Conservation (phyloP, 1,284 basidiomycete species). For the Tilletia horrida region DNA sequence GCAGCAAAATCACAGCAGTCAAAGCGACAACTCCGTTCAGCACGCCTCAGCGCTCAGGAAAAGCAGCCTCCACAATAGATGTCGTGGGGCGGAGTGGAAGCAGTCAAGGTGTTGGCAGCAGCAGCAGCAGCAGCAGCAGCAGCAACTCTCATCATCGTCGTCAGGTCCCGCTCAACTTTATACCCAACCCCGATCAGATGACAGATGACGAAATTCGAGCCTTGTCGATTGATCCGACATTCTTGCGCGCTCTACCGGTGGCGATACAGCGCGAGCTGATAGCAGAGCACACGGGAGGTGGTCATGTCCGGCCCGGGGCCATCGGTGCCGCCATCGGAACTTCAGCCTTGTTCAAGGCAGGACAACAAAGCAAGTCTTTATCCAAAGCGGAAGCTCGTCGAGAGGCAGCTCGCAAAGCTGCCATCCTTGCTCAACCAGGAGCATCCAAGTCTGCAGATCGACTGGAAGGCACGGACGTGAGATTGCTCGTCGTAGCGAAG, state of each 20-base stretch:
- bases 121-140: too few species aligned
- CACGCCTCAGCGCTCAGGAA: too few species aligned
- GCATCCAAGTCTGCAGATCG: conserved; percentile 17
- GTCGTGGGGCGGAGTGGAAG: too few species aligned
- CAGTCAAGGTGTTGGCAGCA: too few species aligned
- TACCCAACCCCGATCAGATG: background rate
- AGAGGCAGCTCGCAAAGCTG: conserved; percentile 6
- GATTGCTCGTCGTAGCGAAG: conserved; percentile 20
- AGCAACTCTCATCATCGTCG: too few species aligned
- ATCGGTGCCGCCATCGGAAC: background rate
- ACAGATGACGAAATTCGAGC: conserved; percentile 8
- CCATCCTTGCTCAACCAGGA: conserved; percentile 10
- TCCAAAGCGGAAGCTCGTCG: background rate
- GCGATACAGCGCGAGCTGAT: conserved; percentile 3
- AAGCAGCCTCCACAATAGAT: too few species aligned
- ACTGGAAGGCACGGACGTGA: conserved; percentile 16
- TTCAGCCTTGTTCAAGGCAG: conserved; percentile 13
- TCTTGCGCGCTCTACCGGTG: background rate
- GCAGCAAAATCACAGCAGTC: too few species aligned
- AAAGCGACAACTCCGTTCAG: too few species aligned
- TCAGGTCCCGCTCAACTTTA: background rate
- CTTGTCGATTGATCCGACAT: background rate
- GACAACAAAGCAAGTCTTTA: conserved; percentile 1
- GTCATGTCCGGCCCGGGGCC: background rate
- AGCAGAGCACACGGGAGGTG: background rate